phyloP scores from a whole-genome alignment of 495 filamentous ascomycete genomes.

The Umbilicaria muhlenbergii region DNA sequence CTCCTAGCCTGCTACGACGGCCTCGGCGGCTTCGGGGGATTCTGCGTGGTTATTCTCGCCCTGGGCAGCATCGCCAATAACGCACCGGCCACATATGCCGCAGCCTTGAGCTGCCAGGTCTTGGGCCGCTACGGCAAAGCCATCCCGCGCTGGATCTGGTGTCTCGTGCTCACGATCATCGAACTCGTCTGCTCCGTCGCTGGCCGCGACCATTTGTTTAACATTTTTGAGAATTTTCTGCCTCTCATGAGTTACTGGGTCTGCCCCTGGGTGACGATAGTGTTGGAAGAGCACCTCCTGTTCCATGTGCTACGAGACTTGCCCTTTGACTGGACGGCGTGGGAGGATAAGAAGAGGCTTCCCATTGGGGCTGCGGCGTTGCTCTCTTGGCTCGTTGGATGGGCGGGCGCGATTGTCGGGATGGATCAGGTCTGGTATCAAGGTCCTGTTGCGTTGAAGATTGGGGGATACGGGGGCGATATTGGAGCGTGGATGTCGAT shows the following conservation, averaged over 20 bases:
- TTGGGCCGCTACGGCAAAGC: slow-evolving; percentile 27
- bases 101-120: slow-evolving; percentile 33
- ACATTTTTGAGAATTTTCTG: slow-evolving; percentile 42
- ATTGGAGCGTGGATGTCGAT: slow-evolving; percentile 28
- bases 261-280: slow-evolving; percentile 34
- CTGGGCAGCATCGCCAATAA: slow-evolving; percentile 54
- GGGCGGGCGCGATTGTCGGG: slow-evolving; percentile 42
- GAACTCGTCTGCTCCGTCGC: slow-evolving; percentile 37
- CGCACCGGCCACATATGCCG: slow-evolving; percentile 50
- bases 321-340: slow-evolving; percentile 38
- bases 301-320: slow-evolving; percentile 20
- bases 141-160: slow-evolving; percentile 34
- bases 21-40: slow-evolving; percentile 50
- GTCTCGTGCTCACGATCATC: slow-evolving; percentile 30
- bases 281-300: slow-evolving; percentile 33
- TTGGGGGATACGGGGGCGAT: slow-evolving; percentile 20
- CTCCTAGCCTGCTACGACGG: slow-evolving; percentile 45
- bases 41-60: slow-evolving; percentile 51
- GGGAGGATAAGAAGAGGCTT: slow-evolving; percentile 33
- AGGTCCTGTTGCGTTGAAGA: slow-evolving; percentile 35
- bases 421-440: slow-evolving; percentile 45
- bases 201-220: slow-evolving; percentile 32
- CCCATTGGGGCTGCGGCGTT: slow-evolving; percentile 44
- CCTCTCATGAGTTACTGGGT: slow-evolving; percentile 46
- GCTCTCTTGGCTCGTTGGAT: slow-evolving; percentile 38